These are phyloP conservation scores for Casuarina glauca DNA, from an alignment of 306 rosid species.

Conservation along the genomic window DNA sequence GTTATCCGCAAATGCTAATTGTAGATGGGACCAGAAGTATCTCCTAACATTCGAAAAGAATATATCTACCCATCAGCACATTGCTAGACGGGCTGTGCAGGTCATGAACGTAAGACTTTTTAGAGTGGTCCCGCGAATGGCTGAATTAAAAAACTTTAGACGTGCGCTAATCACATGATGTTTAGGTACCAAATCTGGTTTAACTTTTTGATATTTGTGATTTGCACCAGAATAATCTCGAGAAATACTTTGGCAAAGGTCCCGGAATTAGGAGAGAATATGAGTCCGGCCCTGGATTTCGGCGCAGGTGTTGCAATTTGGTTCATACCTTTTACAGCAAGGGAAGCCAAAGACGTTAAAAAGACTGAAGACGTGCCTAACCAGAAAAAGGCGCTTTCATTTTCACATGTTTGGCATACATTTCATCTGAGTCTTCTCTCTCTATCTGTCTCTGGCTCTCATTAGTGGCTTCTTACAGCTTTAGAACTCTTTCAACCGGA, in stretches of 20 bases:
- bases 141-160: too few species aligned
- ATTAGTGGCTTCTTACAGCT: constrained; percentile 46
- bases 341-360: constrained; percentile 15
- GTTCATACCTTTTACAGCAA: constrained; percentile 3
- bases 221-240: neutral
- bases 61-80: too few species aligned
- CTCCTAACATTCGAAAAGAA: too few species aligned
- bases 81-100: neutral
- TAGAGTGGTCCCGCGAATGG: too few species aligned
- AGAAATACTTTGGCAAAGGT: neutral
- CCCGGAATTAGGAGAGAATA: neutral
- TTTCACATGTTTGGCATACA: neutral
- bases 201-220: neutral
- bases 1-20: too few species aligned
- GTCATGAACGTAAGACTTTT: too few species aligned
- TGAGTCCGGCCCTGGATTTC: neutral
- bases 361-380: constrained; percentile 8
- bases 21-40: too few species aligned
- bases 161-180: too few species aligned
- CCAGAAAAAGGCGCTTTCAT: constrained; percentile 29
- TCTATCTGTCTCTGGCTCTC: constrained; percentile 1
- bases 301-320: neutral
- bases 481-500: neutral
- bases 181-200: too few species aligned
- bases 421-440: neutral